Conservation (phyloP, 192 early-diverging fungal genomes). For the Allomyces javanicus region DNA sequence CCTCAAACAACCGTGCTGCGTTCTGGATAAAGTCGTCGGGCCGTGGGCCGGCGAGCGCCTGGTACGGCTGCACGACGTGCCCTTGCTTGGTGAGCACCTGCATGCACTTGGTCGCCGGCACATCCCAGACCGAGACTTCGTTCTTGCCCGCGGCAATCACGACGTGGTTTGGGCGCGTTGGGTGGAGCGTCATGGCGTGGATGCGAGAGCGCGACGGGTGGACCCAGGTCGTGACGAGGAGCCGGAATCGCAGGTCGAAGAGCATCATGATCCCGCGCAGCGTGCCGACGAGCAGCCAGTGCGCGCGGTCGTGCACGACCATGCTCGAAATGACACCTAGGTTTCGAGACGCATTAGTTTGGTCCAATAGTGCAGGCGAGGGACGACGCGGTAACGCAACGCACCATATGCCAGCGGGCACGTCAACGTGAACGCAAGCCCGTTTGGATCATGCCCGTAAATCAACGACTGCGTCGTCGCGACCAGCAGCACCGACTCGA, state of each 20-base stretch:
- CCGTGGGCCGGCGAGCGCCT: background rate
- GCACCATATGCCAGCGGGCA: background rate
- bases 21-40: background rate
- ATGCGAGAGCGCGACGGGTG: constrained; percentile 50
- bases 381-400: background rate
- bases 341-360: constrained; percentile 6
- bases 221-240: constrained; percentile 48
- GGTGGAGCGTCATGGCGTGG: constrained; percentile 26
- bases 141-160: constrained; percentile 47
- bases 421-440: background rate
- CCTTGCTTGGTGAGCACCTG: constrained; percentile 30
- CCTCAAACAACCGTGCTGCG: background rate
- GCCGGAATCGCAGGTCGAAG: constrained; percentile 58
- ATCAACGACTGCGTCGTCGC: background rate
- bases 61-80: background rate
- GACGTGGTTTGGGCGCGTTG: constrained; percentile 15
- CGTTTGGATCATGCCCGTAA: background rate
- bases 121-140: constrained; percentile 67
- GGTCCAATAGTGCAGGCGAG: background rate
- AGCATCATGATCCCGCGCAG: constrained; percentile 52
- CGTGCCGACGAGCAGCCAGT: constrained; percentile 53
- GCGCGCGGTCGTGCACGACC: constrained; percentile 30
- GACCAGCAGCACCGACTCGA: background rate
- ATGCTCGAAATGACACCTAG: constrained; percentile 48
- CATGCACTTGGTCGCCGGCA: constrained; percentile 42